Base-by-base conservation (phyloP, 78 protist genomes). In the Dictyostelium citrinum region DNA sequence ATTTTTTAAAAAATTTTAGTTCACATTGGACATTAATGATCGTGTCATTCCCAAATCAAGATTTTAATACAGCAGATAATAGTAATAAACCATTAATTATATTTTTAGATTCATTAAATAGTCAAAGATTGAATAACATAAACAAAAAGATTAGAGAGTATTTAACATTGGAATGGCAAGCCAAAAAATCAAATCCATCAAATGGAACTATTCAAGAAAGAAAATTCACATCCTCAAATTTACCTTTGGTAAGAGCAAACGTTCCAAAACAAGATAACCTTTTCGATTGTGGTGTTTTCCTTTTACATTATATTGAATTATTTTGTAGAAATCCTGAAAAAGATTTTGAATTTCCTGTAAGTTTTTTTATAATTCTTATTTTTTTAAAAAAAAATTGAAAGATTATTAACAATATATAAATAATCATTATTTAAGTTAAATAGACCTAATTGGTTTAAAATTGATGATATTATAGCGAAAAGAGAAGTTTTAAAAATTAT, bases 221-320 rank as follows among this genome's bases (percentile, higher is more conserved):
- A 33, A 20, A 27, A 24, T 88, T 78, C 39, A 88, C n/a, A 10
- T 14, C 79, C 1, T 27, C 41, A 39, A 88, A 58, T 68, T 35
- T 88, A n/a, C 93, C 93, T 4, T 29, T 43, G 6, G 7, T 12
- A 10, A 22, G 85, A n/a, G 43, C 74, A n/a, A 51, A 16, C 37
- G 91, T 91, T 35, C 95, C 95, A 24, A 83, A 81, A 35, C 95
- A 91, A 76, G 70, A 82, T 60, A 91, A 91, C 16, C 83, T 78
- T 35, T 81, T 82, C 39, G 95, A 91, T 29, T 91, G 95, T 76
- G 95, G 95, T 11, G 95, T 91, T 10, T 91, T 83, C 11, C 45
- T 91, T 29, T 31, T 91, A 24, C 95, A 91, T 31, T 91, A 91
- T n/a, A 55, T 80, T 17, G 95, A 91, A 35, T 51, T 84, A 12